Evolutionary conservation across 768 basidiomycete genomes (phyloP).

Genomic region (Cantharellus cinnabarinus): DNA sequence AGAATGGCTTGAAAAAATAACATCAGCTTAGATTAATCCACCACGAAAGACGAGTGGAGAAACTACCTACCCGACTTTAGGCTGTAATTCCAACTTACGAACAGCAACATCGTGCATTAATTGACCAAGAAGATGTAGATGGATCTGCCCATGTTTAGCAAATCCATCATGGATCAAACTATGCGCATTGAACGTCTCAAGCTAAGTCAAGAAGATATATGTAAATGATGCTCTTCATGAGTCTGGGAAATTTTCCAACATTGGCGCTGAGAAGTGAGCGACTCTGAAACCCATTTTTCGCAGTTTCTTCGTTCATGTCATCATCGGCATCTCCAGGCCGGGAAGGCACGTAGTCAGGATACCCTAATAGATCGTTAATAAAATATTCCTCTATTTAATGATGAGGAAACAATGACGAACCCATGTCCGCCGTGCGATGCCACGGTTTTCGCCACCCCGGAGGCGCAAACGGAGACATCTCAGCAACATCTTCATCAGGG

Average conservation of each 20-base stretch:
- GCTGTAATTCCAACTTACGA: slow-evolving; percentile 34
- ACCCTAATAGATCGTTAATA: slow-evolving; percentile 27
- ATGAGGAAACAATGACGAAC: slow-evolving; percentile 18
- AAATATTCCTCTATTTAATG: not conserved
- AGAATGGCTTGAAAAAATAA: slow-evolving; percentile 24
- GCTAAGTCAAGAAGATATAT: not conserved
- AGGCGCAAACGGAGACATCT: slow-evolving; percentile 18
- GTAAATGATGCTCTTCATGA: too few relatives aligned
- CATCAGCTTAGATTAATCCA: not conserved
- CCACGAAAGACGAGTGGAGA: not conserved
- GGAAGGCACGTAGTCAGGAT: slow-evolving; percentile 58
- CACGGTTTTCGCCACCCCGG: slow-evolving; percentile 53
- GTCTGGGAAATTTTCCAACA: slow-evolving; percentile 12
- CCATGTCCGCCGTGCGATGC: slow-evolving; percentile 49
- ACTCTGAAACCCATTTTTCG: slow-evolving; percentile 40
- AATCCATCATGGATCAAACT: slow-evolving; percentile 17
- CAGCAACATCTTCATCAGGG: not conserved
- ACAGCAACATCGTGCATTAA: slow-evolving; percentile 58
- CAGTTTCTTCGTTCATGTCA: slow-evolving; percentile 36
- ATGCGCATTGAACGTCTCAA: slow-evolving; percentile 8
- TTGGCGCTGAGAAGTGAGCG: slow-evolving; percentile 16
- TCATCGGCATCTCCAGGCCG: slow-evolving; percentile 59
- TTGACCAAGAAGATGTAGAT: slow-evolving; percentile 33
- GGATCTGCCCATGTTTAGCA: slow-evolving; percentile 30
- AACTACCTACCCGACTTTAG: slow-evolving; percentile 40